Evolutionary conservation across 441 rosid species (phyloP), one percentile per base, ranked within the genome.

Genomic region (Breynia disticha): DNA sequence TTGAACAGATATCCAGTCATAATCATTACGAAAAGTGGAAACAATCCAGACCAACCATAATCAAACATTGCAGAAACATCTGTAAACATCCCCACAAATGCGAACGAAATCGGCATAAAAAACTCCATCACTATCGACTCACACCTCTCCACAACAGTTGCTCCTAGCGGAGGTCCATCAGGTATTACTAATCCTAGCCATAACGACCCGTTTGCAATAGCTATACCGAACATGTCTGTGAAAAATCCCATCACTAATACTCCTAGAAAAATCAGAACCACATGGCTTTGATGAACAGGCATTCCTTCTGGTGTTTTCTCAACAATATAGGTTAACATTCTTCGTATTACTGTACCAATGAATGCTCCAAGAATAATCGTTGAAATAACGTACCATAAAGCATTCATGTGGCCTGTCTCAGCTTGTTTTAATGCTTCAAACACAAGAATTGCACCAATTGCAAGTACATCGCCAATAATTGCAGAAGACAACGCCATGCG

Each of bases 131-230:
- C 38, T 13, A 87, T 52, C 0, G 79, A 69, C 75, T 74, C 87
- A 14, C 78, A 67, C 58, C 74, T 68, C 60, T 76, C 72, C 46
- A 72, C 75, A 11, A 84, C 37, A 1, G 87, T 76, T 0, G 78
- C 59, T 15, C 86, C 76, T 20, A 87, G 51, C 0, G 86, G 89
- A 3, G 86, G 82, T 1, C 89, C 87, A 2, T 80, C 79, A 0
- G 89, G 95, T 9, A 78, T 77, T 22, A 74, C 55, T 15, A 84
- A 55, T 32, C 95, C 95, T 11, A 78, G 46, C 78, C 72, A 85
- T 15, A 82, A 47, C 2, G 87, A 72, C 44, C 94, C 90, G 7
- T 62, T 67, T 3, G 67, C 81, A n/a, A 80, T 56, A 21, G 77
- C 64, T 9, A 85, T 16, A 35, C 87, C 90, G 5, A 76, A 63